Evolutionary conservation across 768 basidiomycete genomes (phyloP).

Genomic region (Tulasnella sp.): DNA sequence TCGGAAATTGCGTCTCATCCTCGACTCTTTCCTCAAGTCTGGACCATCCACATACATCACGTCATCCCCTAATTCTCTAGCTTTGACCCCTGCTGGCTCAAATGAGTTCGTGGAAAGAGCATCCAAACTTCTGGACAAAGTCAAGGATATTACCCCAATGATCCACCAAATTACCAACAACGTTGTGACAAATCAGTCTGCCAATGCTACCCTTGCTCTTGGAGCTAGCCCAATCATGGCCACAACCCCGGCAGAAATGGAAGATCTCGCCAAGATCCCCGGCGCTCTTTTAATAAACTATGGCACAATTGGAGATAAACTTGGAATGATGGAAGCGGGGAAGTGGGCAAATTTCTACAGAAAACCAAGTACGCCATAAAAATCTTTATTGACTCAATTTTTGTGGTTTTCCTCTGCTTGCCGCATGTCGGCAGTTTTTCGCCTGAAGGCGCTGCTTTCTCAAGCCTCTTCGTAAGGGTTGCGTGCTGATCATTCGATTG

Average conservation of each 20-base stretch:
- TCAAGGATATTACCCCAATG: slow-evolving; percentile 5
- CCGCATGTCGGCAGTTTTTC: too few species aligned
- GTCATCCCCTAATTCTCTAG: neutral
- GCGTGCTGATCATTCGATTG: too few species aligned
- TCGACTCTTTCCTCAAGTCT: slow-evolving; percentile 31
- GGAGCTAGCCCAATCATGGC: slow-evolving; percentile 94
- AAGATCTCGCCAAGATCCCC: slow-evolving; percentile 52
- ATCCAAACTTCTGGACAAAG: neutral
- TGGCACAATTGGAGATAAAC: slow-evolving; percentile 50
- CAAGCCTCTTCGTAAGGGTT: too few species aligned
- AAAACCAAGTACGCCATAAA: slow-evolving; percentile 7
- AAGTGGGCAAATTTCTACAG: slow-evolving; percentile 14
- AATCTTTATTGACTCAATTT: neutral
- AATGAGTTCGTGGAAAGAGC: neutral
- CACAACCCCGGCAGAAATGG: slow-evolving; percentile 67
- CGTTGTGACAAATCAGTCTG: slow-evolving; percentile 79
- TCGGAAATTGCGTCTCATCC: slow-evolving; percentile 30
- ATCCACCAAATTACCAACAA: slow-evolving; percentile 66
- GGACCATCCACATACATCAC: neutral
- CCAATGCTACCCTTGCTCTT: slow-evolving; percentile 77
- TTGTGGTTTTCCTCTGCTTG: too few species aligned
- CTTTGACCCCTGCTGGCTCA: neutral
- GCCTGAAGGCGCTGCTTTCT: too few species aligned
- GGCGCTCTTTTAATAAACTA: slow-evolving; percentile 75
- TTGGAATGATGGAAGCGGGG: slow-evolving; percentile 69